Evolutionary conservation across 805 yeast genomes (phyloP).

Genomic region (Maudiozyma serrabonitensis): DNA sequence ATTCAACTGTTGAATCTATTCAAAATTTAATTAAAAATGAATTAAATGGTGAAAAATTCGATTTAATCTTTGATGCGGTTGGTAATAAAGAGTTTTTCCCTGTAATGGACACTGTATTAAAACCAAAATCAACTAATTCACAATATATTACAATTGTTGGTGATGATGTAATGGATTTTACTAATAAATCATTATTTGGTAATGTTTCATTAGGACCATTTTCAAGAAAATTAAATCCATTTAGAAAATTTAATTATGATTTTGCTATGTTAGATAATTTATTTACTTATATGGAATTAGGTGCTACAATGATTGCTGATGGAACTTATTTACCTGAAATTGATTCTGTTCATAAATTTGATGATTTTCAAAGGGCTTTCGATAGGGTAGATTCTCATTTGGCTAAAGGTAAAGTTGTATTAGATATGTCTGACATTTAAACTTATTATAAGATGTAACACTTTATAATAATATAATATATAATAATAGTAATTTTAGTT

Average conservation of each 20-base stretch:
- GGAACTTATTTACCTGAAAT: conserved; percentile 36
- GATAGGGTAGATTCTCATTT: conserved; percentile 36
- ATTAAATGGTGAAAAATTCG: conserved; percentile 38
- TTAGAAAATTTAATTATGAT: conserved; percentile 26
- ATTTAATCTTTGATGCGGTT: conserved; percentile 53
- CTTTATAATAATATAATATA: neutral
- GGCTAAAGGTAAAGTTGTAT: conserved; percentile 56
- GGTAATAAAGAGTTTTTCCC: conserved; percentile 47
- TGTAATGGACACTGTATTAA: conserved; percentile 35
- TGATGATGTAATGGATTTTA: conserved; percentile 33
- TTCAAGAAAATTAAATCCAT: conserved; percentile 15
- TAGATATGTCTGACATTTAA: conserved; percentile 5
- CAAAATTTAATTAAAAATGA: conserved; percentile 22
- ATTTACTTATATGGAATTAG: conserved; percentile 15
- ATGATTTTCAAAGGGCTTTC: conserved; percentile 42
- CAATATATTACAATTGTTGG: conserved; percentile 50
- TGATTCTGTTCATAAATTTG: conserved; percentile 45
- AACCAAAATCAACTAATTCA: conserved; percentile 38
- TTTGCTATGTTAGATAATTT: conserved; percentile 6
- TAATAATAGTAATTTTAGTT: neutral
- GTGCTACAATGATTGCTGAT: conserved; percentile 14
- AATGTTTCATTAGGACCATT: conserved; percentile 8
- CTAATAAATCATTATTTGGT: conserved; percentile 4
- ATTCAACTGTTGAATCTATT: conserved; percentile 28
- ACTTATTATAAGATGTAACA: neutral